Percentiles rank a stretch among this genome's conserved stretches.
Conservation (phyloP, 176 grass and related monocot species). For the Bromus sterilis region DNA sequence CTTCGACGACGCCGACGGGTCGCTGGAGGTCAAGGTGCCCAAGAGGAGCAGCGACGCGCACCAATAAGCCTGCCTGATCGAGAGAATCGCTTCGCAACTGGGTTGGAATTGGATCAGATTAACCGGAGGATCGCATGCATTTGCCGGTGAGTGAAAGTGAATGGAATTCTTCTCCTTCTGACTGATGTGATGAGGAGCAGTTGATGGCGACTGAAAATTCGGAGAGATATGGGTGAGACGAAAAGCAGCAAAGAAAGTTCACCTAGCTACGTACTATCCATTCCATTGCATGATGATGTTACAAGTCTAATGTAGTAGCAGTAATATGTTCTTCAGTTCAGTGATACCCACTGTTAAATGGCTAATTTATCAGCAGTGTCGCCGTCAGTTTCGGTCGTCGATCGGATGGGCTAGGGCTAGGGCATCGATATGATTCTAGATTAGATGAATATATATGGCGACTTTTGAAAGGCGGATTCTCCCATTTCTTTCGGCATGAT, state of each 20-base stretch:
- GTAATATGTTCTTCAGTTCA: slow-evolving; percentile 18
- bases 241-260: not conserved
- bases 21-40: slow-evolving; percentile 69
- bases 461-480: slow-evolving; percentile 29
- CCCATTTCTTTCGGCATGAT: slow-evolving; percentile 23
- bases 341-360: not conserved
- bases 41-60: slow-evolving; percentile 34
- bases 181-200: not conserved
- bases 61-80: slow-evolving; percentile 20
- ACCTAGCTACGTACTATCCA: too few species aligned
- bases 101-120: slow-evolving; percentile 8
- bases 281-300: not conserved
- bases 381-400: slow-evolving; percentile 5
- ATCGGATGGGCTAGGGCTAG: not conserved
- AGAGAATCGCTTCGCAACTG: slow-evolving; percentile 23
- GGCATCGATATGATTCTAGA: slow-evolving; percentile 5
- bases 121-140: not conserved
- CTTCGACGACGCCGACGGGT: slow-evolving; percentile 45
- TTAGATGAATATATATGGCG: not conserved
- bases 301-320: not conserved
- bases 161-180: slow-evolving; percentile 20
- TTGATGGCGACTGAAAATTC: not conserved
- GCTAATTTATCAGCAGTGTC: not conserved
- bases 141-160: not conserved
- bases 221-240: slow-evolving; percentile 20